A percentile compares a stretch with the other conserved stretches of the same genome.
Evolutionary conservation across 441 rosid genomes (phyloP).

Genomic region (Syzygium malaccense): DNA sequence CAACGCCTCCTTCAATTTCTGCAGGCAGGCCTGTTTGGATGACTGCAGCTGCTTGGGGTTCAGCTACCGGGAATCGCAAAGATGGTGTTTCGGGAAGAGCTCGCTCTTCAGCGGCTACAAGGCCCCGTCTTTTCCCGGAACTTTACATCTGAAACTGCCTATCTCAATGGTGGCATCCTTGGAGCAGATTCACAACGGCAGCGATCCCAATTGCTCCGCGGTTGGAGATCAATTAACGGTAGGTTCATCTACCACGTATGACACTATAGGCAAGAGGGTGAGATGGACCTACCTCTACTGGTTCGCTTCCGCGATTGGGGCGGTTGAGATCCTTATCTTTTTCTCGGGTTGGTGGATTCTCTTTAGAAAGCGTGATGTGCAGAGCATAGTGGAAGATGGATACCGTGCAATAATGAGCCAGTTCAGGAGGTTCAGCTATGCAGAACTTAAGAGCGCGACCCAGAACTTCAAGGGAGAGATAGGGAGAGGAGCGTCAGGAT

Average conservation of each 20-base stretch:
- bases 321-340: background rate
- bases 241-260: background rate
- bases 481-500: slow-evolving; percentile 21
- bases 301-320: background rate
- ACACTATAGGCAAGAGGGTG: background rate
- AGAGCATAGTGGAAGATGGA: slow-evolving; percentile 9
- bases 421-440: slow-evolving; percentile 16
- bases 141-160: slow-evolving; percentile 14
- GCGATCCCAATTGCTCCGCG: background rate
- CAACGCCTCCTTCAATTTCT: background rate
- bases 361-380: slow-evolving; percentile 1
- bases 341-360: slow-evolving; percentile 13
- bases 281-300: background rate
- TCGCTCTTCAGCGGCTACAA: slow-evolving; percentile 6
- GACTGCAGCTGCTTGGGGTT: slow-evolving; percentile 23
- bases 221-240: background rate
- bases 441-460: slow-evolving; percentile 16
- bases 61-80: slow-evolving; percentile 9
- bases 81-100: slow-evolving; percentile 12
- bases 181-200: background rate
- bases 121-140: background rate
- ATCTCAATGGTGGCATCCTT: background rate
- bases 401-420: slow-evolving; percentile 10
- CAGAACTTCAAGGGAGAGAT: slow-evolving; percentile 17
- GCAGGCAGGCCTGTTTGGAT: slow-evolving; percentile 14